A percentile compares a stretch with the other conserved stretches of the same genome.
phyloP scores from a whole-genome alignment of 352 stramenopile species.

The Phytopythium boreale region DNA sequence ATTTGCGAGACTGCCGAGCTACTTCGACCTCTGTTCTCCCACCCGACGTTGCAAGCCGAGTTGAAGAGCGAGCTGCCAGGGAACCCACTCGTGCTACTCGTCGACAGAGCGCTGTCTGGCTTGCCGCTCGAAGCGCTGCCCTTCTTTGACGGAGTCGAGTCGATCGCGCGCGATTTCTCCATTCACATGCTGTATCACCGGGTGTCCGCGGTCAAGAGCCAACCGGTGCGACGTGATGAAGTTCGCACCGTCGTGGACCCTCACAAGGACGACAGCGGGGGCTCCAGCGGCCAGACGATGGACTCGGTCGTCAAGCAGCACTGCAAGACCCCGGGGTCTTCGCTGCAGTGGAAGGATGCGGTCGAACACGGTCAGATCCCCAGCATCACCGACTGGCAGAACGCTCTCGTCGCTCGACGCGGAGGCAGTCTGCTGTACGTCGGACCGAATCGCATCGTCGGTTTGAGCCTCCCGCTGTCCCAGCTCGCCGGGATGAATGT shows the following conservation, averaged over 20 bases:
- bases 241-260: slow-evolving; percentile 68
- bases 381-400: slow-evolving; percentile 68
- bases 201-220: slow-evolving; percentile 42
- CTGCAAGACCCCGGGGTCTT: slow-evolving; percentile 19
- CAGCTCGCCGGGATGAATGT: slow-evolving; percentile 73
- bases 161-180: slow-evolving; percentile 63
- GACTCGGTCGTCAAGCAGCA: slow-evolving; percentile 38
- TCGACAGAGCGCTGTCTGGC: slow-evolving; percentile 45
- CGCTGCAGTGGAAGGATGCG: slow-evolving; percentile 57
- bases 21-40: slow-evolving; percentile 49
- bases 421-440: slow-evolving; percentile 70
- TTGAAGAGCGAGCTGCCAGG: slow-evolving; percentile 42
- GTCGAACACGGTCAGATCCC: slow-evolving; percentile 57
- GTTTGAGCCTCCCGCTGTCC: slow-evolving; percentile 34
- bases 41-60: slow-evolving; percentile 34
- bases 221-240: slow-evolving; percentile 52
- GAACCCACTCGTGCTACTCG: slow-evolving; percentile 45
- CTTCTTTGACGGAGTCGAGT: slow-evolving; percentile 38
- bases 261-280: slow-evolving; percentile 41
- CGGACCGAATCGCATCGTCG: slow-evolving; percentile 62
- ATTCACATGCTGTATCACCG: slow-evolving; percentile 67
- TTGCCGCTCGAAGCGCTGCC: slow-evolving; percentile 58
- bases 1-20: slow-evolving; percentile 39
- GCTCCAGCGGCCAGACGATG: slow-evolving; percentile 37
- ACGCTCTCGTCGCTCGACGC: slow-evolving; percentile 47